Base-by-base conservation (phyloP, 306 rosid species). In the Vigna hirtella region DNA sequence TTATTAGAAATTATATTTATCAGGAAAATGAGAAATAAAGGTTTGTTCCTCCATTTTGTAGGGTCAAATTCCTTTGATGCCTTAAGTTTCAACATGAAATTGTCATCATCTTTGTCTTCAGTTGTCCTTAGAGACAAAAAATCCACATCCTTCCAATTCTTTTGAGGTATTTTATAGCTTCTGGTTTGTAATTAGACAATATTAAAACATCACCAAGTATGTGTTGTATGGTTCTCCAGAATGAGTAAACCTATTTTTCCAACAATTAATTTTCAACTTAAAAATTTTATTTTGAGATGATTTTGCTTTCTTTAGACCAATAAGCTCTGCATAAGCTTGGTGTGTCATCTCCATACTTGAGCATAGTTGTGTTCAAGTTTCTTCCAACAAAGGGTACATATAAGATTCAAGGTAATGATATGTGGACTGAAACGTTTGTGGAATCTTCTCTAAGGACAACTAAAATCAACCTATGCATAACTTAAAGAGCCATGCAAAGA, bases 131-230 rank as follows among this genome's bases (percentile, higher is more conserved):
- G 57, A 30, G 86, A 30, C 4, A 76, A 51, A 88, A 83, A 65
- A 65, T 38, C 92, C 93, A 92, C 15, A 69, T 59, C n/a, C 84
- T 83, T 49, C 87, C 85, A 1, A 20, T 18, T 42, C 88, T 69
- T 66, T 82, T 81, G 56, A 92, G 73, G 77, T 88, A 91, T 16
- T 71, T 45, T 2, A 50, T 66, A 7, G 73, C 49, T 71, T 90
- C 88, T 0, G 92, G 89, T 81, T 86, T 90, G 14, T 68, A 84
- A 70, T 88, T 86, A 0, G 86, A 53, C 76, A 90, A 79, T 52
- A 90, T 24, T 14, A 92, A 74, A 58, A 90, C 59, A 83, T 92
- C 97, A 24, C 93, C 92, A 0, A 92, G 93, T 17, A 88, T 5
- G 83, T 81, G 82, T 76, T 87, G 74, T 92, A 92, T 2, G 83